These are phyloP conservation scores for Eucalyptus victrix DNA, from an alignment of 345 rosid genomes.

Conservation along the genomic window DNA sequence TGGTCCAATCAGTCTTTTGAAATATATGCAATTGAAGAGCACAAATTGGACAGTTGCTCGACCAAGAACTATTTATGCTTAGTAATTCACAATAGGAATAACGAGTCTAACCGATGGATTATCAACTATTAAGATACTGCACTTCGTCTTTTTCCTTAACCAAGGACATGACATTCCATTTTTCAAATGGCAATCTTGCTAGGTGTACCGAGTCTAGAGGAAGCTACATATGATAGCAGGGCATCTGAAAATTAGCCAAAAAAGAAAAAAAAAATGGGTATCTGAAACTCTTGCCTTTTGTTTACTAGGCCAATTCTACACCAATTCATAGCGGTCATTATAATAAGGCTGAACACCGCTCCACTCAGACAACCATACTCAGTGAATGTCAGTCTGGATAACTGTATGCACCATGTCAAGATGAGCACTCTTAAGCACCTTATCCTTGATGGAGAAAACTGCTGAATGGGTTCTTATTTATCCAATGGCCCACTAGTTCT, in stretches of 20 bases:
- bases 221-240: background rate
- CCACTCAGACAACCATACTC: background rate
- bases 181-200: too few species aligned
- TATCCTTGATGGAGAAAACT: background rate
- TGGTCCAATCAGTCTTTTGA: background rate
- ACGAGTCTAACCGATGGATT: background rate
- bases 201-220: too few species aligned
- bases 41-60: background rate
- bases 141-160: background rate
- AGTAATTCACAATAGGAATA: background rate
- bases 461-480: background rate
- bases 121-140: background rate
- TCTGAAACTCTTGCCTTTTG: background rate
- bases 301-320: too few species aligned
- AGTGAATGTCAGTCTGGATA: background rate
- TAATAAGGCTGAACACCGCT: background rate
- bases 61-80: background rate
- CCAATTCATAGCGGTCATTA: background rate
- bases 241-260: background rate
- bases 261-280: too few species aligned
- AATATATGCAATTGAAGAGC: background rate
- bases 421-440: background rate
- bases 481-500: background rate
- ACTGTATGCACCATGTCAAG: background rate
- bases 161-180: too few species aligned